Evolutionary conservation across 1,284 basidiomycete species (phyloP).

Genomic region (Peniophora sp.): DNA sequence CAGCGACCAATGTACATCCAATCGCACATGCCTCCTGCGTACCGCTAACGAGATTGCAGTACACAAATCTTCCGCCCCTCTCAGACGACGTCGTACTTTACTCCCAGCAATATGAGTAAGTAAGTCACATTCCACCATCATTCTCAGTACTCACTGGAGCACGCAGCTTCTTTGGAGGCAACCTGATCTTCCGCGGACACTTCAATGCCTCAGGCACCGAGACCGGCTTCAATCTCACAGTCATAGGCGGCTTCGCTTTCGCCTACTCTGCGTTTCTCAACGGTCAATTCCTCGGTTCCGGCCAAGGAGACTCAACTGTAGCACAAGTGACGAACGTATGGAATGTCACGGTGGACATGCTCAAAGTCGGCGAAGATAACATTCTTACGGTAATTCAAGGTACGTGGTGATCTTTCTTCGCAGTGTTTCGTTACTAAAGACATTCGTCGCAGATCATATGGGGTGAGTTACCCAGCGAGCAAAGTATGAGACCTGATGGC

Average conservation of each 20-base stretch:
- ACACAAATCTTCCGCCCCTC: slow-evolving; percentile 37
- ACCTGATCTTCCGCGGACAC: slow-evolving; percentile 43
- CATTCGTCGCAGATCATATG: slow-evolving; percentile 31
- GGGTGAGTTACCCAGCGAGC: slow-evolving; percentile 19
- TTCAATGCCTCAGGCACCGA: slow-evolving; percentile 37
- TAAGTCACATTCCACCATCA: background rate
- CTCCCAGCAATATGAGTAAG: slow-evolving; percentile 43
- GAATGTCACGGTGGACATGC: slow-evolving; percentile 25
- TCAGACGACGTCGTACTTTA: slow-evolving; percentile 34
- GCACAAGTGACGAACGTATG: slow-evolving; percentile 34
- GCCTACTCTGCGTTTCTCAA: slow-evolving; percentile 47
- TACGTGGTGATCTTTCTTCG: slow-evolving; percentile 12
- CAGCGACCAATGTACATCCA: slow-evolving; percentile 32
- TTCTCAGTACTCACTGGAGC: background rate
- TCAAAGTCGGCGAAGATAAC: slow-evolving; percentile 33
- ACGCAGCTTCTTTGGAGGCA: slow-evolving; percentile 36
- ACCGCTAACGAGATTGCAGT: slow-evolving; percentile 19
- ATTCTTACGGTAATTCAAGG: slow-evolving; percentile 43
- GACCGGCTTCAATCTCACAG: slow-evolving; percentile 35
- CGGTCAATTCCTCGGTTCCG: slow-evolving; percentile 40
- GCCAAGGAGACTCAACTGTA: slow-evolving; percentile 32
- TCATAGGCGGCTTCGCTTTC: slow-evolving; percentile 40
- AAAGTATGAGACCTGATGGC: slow-evolving; percentile 13
- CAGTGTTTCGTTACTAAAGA: background rate
- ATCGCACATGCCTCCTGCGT: background rate